Evolutionary conservation across 2,329 filamentous ascomycete species (phyloP), one percentile per base, ranked within the genome.

Genomic region (Thielaviopsis punctulata): DNA sequence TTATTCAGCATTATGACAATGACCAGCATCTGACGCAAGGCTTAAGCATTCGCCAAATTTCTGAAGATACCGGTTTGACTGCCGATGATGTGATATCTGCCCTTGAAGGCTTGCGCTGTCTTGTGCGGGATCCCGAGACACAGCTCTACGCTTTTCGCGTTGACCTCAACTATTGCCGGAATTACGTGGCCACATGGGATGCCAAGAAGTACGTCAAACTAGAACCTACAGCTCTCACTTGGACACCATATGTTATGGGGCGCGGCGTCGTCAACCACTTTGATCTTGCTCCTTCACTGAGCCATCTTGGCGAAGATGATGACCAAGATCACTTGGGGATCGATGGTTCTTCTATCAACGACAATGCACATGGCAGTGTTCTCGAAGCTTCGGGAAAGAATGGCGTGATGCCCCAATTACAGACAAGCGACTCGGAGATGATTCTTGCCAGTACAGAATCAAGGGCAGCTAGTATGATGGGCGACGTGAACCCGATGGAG

Each of bases 231-330:
- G 80, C 80, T 18, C 73, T 98, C 23, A 83, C 89, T 10, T 98
- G 92, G 92, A 95, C 89, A 13, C 92, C 92, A 0, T 98, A 95
- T 63, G 81, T 96, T 43, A 96, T 95, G 88, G 90, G 92, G 23
- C 80, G 87, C 56, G 83, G 78, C 64, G 89, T 84, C 58, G 79
- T 84, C 33, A 83, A 82, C 3, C 85, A 86, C 60, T 90, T 92
- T 60, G 87, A 94, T 62, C 77, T 88, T 48, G 85, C 82, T 5
- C 86, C 86, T 5, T 76, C 82, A 6, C 70, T 96, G 51, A 90
- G 90, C 12, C 87, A 84, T 4, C 79, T 90, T 33, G 88, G 93
- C 56, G 88, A 87, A 21, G 79, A 83, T 6, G 76, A 77, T 10
- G 68, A 69, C 24, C 57, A 59, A 4, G 71, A 70, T 54, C 57